Evolutionary conservation across 2,329 filamentous ascomycete genomes (phyloP).

Genomic region (Ceratocystis cubensis): DNA sequence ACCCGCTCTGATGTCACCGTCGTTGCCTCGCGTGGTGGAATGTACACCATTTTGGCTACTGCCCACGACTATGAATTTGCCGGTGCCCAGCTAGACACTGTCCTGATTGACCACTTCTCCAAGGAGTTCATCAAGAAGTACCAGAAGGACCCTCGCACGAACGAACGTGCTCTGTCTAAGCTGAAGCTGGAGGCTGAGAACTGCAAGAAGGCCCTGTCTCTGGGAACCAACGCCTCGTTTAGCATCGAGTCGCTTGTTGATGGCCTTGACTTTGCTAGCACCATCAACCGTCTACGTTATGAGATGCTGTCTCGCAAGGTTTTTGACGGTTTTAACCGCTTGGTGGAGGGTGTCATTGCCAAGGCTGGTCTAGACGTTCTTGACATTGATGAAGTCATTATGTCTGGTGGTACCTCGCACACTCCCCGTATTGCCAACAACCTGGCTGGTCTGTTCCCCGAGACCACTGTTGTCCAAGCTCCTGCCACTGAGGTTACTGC

Average conservation of each 20-base stretch:
- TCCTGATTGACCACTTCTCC: constrained; percentile 88
- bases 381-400: constrained; percentile 88
- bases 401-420: constrained; percentile 83
- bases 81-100: constrained; percentile 74
- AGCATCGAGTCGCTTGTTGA: constrained; percentile 83
- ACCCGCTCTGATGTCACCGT: constrained; percentile 87
- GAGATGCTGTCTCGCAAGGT: constrained; percentile 79
- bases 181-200: constrained; percentile 82
- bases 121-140: constrained; percentile 99
- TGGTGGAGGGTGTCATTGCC: constrained; percentile 73
- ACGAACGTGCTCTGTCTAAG: constrained; percentile 75
- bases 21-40: constrained; percentile 79
- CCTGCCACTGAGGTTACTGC: constrained; percentile 65
- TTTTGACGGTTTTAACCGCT: constrained; percentile 73
- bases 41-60: constrained; percentile 90
- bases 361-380: constrained; percentile 88
- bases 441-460: constrained; percentile 66
- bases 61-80: constrained; percentile 91
- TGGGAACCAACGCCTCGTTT: constrained; percentile 80
- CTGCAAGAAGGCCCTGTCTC: constrained; percentile 80
- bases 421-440: constrained; percentile 84
- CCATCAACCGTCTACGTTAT: constrained; percentile 86
- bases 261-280: constrained; percentile 80
- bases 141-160: constrained; percentile 72
- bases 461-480: constrained; percentile 63